Conservation (phyloP, 2,329 filamentous ascomycete species). For the Alternaria tenuissima region DNA sequence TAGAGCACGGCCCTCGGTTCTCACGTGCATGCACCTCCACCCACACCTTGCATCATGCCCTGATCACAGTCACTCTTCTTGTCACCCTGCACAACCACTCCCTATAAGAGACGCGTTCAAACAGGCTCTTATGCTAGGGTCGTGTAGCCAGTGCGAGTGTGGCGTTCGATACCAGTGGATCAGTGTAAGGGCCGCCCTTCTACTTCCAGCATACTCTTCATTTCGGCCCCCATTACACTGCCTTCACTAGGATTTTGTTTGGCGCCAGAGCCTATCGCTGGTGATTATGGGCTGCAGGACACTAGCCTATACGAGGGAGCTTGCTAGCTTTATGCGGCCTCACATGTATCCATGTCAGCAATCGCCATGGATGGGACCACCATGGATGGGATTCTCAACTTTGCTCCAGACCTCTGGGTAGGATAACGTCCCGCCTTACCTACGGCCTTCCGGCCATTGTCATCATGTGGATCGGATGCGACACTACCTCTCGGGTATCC, state of each 20-base stretch:
- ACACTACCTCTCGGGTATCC: conserved; percentile 31
- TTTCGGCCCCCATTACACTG: conserved; percentile 33
- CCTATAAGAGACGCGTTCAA: background rate
- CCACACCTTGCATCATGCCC: conserved; percentile 6
- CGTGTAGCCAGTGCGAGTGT: conserved; percentile 4
- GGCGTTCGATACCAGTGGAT: background rate
- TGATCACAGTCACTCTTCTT: conserved; percentile 8
- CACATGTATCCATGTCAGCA: conserved; percentile 37
- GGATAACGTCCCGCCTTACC: conserved; percentile 23
- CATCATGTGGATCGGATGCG: conserved; percentile 32
- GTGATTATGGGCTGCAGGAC: conserved; percentile 28
- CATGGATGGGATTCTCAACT: conserved; percentile 25
- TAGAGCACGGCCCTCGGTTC: conserved; percentile 15
- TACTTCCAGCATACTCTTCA: conserved; percentile 14
- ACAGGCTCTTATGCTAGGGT: background rate
- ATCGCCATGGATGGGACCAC: conserved; percentile 28
- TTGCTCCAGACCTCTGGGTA: conserved; percentile 31
- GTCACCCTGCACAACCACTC: conserved; percentile 16
- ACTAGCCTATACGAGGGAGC: conserved; percentile 24
- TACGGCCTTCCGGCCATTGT: conserved; percentile 25
- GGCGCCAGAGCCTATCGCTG: conserved; percentile 16
- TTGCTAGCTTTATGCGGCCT: conserved; percentile 36
- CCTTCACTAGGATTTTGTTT: conserved; percentile 23
- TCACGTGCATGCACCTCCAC: conserved; percentile 18
- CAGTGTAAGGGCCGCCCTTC: conserved; percentile 13